These are phyloP conservation scores for Paramecium sonneborni DNA, from an alignment of 73 alveolate genomes.

Conservation along the genomic window DNA sequence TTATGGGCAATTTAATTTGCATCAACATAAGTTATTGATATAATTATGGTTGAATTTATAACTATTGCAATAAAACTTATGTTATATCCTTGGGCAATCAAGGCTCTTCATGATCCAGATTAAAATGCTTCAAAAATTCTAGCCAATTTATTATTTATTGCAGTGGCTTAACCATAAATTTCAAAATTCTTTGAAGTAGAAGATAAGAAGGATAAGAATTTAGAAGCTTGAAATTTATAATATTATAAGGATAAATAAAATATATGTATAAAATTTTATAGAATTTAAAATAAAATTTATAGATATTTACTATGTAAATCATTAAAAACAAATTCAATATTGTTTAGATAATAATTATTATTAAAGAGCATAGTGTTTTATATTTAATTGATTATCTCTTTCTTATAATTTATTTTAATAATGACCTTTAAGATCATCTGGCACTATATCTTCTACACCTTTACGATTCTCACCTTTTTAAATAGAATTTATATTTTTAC, in stretches of 20 bases:
- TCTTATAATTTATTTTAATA: background rate
- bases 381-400: background rate
- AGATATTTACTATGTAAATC: no score
- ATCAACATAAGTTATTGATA: background rate
- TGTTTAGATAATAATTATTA: background rate
- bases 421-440: background rate
- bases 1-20: background rate
- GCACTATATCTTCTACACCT: constrained; percentile 11
- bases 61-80: background rate
- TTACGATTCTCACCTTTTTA: constrained; percentile 16
- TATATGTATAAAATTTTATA: no score
- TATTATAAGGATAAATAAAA: no score
- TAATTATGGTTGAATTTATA: background rate
- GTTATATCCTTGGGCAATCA: background rate
- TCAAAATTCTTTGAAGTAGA: background rate
- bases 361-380: constrained; percentile 27
- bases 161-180: background rate
- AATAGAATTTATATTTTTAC: constrained; percentile 49
- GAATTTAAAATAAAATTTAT: no score
- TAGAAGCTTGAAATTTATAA: background rate
- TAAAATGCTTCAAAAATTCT: background rate
- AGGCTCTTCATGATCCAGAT: background rate
- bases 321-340: background rate
- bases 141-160: background rate
- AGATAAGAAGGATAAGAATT: background rate